Conservation (phyloP, 2,329 filamentous ascomycete genomes). For the Aschersonia sp. region DNA sequence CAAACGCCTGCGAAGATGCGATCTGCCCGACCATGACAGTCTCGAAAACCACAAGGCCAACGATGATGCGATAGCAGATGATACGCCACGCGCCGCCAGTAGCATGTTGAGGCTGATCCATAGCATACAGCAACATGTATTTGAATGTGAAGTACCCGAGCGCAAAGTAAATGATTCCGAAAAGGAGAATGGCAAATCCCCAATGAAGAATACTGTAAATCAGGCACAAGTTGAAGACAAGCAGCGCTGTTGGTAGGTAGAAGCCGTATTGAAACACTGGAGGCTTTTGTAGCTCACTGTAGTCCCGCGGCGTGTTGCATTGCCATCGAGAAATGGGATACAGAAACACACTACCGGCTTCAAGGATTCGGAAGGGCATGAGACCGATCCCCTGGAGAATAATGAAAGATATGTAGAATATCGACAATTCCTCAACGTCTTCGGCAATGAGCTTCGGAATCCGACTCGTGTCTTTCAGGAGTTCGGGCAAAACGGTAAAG, state of each 20-base stretch:
- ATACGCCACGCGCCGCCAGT: constrained; percentile 93
- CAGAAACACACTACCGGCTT: constrained; percentile 72
- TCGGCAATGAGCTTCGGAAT: constrained; percentile 63
- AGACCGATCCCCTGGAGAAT: constrained; percentile 88
- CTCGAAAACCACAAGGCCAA: constrained; percentile 81
- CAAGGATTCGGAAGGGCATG: constrained; percentile 80
- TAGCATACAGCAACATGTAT: constrained; percentile 93
- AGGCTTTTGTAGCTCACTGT: constrained; percentile 66
- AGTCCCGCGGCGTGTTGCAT: constrained; percentile 82
- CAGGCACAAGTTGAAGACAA: constrained; percentile 89
- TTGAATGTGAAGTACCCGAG: constrained; percentile 87
- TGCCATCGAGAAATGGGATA: constrained; percentile 69
- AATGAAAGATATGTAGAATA: constrained; percentile 89
- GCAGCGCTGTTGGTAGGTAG: constrained; percentile 80
- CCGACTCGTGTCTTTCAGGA: constrained; percentile 63
- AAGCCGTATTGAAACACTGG: constrained; percentile 92
- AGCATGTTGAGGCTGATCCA: constrained; percentile 92
- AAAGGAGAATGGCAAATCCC: constrained; percentile 68
- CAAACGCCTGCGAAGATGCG: constrained; percentile 58
- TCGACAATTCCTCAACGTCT: constrained; percentile 59
- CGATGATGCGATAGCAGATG: constrained; percentile 81
- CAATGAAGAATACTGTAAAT: constrained; percentile 80
- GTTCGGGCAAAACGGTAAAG: constrained; percentile 54
- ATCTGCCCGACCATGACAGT: constrained; percentile 81
- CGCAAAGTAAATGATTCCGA: constrained; percentile 70